A percentile compares a stretch with the other conserved stretches of the same genome.
These are phyloP conservation scores for Cladosporium austrohemisphaericum DNA, from an alignment of 2,329 filamentous ascomycete species.

Conservation along the genomic window DNA sequence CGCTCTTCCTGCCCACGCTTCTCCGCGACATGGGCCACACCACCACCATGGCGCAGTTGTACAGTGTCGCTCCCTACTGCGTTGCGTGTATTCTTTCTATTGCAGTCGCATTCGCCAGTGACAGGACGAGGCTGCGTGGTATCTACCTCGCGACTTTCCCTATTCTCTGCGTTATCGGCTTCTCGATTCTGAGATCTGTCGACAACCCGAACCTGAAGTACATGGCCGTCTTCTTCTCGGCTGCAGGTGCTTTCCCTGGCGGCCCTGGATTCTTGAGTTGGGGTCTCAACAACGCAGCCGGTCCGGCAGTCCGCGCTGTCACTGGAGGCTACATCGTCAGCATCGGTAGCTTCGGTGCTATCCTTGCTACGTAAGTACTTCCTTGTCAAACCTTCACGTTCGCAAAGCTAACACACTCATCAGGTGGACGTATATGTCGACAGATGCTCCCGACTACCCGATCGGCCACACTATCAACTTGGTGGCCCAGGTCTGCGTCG, in stretches of 20 bases:
- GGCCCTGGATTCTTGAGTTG: slow-evolving; percentile 57
- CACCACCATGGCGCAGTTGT: slow-evolving; percentile 44
- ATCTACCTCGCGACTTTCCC: slow-evolving; percentile 23
- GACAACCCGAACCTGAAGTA: slow-evolving; percentile 30
- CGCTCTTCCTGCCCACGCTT: slow-evolving; percentile 46
- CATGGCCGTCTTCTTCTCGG: slow-evolving; percentile 36
- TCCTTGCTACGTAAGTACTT: slow-evolving; percentile 50
- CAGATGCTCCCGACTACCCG: slow-evolving; percentile 46
- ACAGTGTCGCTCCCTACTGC: slow-evolving; percentile 15
- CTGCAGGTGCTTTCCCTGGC: slow-evolving; percentile 52
- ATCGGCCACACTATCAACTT: slow-evolving; percentile 58
- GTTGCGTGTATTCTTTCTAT: slow-evolving; percentile 23
- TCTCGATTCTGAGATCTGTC: slow-evolving; percentile 31
- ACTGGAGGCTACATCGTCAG: slow-evolving; percentile 54
- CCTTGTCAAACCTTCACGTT: too few relatives aligned
- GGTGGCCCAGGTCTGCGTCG: slow-evolving; percentile 44
- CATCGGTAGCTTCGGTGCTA: slow-evolving; percentile 55
- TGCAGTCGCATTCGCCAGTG: slow-evolving; percentile 24
- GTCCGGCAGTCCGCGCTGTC: slow-evolving; percentile 55
- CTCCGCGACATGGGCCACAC: slow-evolving; percentile 64
- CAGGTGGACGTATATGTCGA: slow-evolving; percentile 33
- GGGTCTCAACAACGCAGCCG: slow-evolving; percentile 58
- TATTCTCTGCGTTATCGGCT: slow-evolving; percentile 30
- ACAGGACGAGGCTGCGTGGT: slow-evolving; percentile 21
- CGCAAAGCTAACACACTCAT: slow-evolving; percentile 15